Evolutionary conservation across 345 rosid genomes (phyloP).

Genomic region (Trapa bicornis): DNA sequence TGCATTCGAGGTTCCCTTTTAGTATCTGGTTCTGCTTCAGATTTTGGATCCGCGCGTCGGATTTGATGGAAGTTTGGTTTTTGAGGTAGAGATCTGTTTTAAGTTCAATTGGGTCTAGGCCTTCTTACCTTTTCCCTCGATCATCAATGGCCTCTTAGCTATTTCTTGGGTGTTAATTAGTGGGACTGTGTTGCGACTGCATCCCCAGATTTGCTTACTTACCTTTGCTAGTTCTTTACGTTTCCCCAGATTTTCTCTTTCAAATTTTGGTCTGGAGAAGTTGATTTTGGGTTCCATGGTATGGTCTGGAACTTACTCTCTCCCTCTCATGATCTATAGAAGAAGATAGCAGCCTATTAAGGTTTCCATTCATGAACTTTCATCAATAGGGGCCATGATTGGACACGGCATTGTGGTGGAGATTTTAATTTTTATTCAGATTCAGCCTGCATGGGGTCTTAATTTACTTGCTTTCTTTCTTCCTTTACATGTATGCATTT

Average conservation of each 20-base stretch:
- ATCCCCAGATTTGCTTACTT: constrained; percentile 6
- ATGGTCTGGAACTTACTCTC: background rate
- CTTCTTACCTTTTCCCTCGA: too few species aligned
- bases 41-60: constrained; percentile 30
- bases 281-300: background rate
- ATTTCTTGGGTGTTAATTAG: constrained; percentile 6
- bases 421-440: constrained; percentile 5
- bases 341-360: background rate
- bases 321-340: too few species aligned
- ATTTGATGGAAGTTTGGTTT: constrained; percentile 7
- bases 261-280: background rate
- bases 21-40: constrained; percentile 21
- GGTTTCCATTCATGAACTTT: constrained; percentile 3
- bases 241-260: background rate
- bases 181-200: background rate
- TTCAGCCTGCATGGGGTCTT: background rate
- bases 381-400: background rate
- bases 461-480: background rate
- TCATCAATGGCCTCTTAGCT: background rate
- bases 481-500: too few species aligned
- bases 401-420: constrained; percentile 6
- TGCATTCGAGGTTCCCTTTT: constrained; percentile 12
- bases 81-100: constrained; percentile 36
- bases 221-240: constrained; percentile 7
- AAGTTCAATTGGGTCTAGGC: constrained; percentile 3